Evolutionary conservation across 371 early-diverging fungal species (phyloP).

Genomic region (Mucor mucedo): DNA sequence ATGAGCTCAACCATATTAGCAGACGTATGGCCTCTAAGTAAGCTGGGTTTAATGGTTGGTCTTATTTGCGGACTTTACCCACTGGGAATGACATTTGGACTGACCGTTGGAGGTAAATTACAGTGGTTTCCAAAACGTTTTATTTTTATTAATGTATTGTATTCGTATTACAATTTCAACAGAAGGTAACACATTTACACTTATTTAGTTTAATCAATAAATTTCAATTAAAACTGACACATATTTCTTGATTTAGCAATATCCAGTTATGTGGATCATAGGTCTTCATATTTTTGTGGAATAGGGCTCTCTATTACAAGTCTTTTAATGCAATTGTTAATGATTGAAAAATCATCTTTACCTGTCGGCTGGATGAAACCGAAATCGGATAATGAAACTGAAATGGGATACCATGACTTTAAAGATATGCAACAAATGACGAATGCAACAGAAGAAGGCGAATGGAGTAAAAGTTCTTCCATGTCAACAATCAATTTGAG

Average conservation of each 20-base stretch:
- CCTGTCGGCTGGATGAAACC: constrained; percentile 1
- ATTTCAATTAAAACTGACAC: neutral
- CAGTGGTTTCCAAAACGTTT: neutral
- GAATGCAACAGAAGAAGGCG: constrained; percentile 5
- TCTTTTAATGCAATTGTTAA: constrained; percentile 8
- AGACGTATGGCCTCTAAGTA: constrained; percentile 17
- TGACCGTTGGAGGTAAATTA: constrained; percentile 17
- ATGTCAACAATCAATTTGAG: constrained; percentile 20
- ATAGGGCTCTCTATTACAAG: neutral
- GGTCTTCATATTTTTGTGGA: constrained; percentile 7
- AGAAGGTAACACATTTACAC: neutral
- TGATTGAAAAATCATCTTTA: constrained; percentile 10
- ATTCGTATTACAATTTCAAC: neutral
- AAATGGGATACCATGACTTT: constrained; percentile 9
- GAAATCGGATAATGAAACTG: neutral
- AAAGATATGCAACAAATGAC: constrained; percentile 6
- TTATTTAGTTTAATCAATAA: too few species aligned
- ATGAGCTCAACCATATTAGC: constrained; percentile 8
- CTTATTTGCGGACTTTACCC: constrained; percentile 9
- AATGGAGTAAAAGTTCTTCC: constrained; percentile 25
- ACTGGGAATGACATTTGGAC: constrained; percentile 15
- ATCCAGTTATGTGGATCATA: constrained; percentile 1
- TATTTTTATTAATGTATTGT: neutral
- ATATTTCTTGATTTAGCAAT: constrained; percentile 4
- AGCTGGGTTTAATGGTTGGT: constrained; percentile 19